These are phyloP conservation scores for Fistulinella cinereoalba DNA, from an alignment of 1,284 basidiomycete species.

Conservation along the genomic window DNA sequence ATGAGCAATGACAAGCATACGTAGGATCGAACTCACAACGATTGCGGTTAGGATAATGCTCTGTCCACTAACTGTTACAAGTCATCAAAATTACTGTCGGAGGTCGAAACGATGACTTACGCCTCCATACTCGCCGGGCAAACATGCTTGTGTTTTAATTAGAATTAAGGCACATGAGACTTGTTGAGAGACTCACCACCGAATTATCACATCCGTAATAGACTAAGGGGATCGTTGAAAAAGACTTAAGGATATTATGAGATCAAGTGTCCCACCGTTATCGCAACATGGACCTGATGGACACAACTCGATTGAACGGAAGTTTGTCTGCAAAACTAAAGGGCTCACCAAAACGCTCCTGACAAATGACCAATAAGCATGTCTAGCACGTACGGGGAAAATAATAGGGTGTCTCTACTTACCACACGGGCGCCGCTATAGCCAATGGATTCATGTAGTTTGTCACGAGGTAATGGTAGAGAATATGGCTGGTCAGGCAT, in stretches of 20 bases:
- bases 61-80: slow-evolving; percentile 38
- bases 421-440: slow-evolving; percentile 46
- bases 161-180: neutral
- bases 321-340: neutral
- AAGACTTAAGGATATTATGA: neutral
- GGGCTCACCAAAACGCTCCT: slow-evolving; percentile 47
- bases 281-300: slow-evolving; percentile 41
- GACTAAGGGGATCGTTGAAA: slow-evolving; percentile 30
- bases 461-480: slow-evolving; percentile 52
- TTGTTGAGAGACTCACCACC: slow-evolving; percentile 24
- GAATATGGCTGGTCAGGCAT: slow-evolving; percentile 44
- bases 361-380: neutral
- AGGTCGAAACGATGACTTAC: slow-evolving; percentile 29
- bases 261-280: slow-evolving; percentile 36
- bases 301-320: neutral
- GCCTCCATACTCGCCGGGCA: slow-evolving; percentile 38
- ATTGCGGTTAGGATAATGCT: slow-evolving; percentile 36
- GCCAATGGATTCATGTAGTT: slow-evolving; percentile 46
- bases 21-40: slow-evolving; percentile 38
- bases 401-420: no score
- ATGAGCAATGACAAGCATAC: no score
- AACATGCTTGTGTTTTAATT: slow-evolving; percentile 33
- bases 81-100: neutral
- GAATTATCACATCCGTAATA: slow-evolving; percentile 44
- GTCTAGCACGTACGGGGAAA: no score